Percentiles rank a stretch among this genome's conserved stretches.
Evolutionary conservation across 305 asterid genomes (phyloP).

Genomic region (Fraxinus nigra): DNA sequence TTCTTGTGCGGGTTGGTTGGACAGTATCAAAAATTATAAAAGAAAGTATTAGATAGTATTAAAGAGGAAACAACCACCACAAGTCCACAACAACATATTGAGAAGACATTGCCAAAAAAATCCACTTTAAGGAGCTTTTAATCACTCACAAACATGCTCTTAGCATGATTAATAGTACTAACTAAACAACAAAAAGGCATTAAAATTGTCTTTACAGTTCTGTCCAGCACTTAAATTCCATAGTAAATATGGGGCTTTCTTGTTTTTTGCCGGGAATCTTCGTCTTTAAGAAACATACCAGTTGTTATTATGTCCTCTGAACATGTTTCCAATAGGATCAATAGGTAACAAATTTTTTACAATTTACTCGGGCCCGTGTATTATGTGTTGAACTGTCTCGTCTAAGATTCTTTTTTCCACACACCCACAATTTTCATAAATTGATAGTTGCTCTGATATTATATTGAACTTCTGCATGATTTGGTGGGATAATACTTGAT

Average conservation of each 20-base stretch:
- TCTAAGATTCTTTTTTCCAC: not conserved
- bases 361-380: not conserved
- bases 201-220: not conserved
- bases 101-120: not conserved
- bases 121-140: not conserved
- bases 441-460: not conserved
- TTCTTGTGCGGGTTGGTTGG: not conserved
- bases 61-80: not conserved
- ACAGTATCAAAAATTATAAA: not conserved
- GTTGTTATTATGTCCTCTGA: conserved; percentile 96
- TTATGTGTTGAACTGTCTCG: not conserved
- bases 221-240: not conserved
- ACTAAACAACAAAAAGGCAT: not conserved
- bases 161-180: not conserved
- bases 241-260: conserved; percentile 3
- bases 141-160: conserved; percentile 11
- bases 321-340: conserved; percentile 89
- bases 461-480: not conserved
- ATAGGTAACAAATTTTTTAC: conserved; percentile 37
- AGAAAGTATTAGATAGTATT: not conserved
- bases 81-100: not conserved
- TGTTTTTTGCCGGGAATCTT: conserved; percentile 57
- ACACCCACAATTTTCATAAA: not conserved
- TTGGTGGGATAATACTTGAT: not conserved
- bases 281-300: conserved; percentile 71